These are phyloP conservation scores for Malus domestica DNA, from an alignment of 306 rosid genomes.

Conservation along the genomic window DNA sequence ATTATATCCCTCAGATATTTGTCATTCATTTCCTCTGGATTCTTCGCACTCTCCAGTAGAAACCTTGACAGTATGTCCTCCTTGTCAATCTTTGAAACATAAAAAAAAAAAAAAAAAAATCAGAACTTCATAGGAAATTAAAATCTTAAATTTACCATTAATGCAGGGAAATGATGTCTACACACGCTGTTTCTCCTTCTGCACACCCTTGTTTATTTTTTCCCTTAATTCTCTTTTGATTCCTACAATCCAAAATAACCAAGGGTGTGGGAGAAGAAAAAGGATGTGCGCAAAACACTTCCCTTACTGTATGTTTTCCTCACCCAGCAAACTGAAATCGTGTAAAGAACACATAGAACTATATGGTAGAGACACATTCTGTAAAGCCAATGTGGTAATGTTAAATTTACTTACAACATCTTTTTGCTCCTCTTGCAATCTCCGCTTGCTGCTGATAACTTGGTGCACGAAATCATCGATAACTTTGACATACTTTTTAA, in stretches of 20 bases:
- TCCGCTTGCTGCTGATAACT: conserved; percentile 40
- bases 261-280: too few relatives aligned
- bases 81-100: conserved; percentile 36
- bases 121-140: not conserved
- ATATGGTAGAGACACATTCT: too few relatives aligned
- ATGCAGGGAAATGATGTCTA: too few relatives aligned
- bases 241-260: too few relatives aligned
- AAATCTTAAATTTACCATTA: too few relatives aligned
- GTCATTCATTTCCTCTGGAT: conserved; percentile 51
- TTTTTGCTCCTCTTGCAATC: conserved; percentile 19
- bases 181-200: too few relatives aligned
- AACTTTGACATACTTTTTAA: conserved; percentile 38
- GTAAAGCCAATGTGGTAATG: not conserved
- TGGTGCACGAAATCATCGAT: conserved; percentile 42
- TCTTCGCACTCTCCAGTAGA: conserved; percentile 57
- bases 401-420: conserved; percentile 35
- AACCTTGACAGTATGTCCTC: conserved; percentile 83
- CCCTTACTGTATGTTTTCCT: too few relatives aligned
- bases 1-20: conserved; percentile 57
- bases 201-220: too few relatives aligned
- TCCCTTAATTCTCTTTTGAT: too few relatives aligned
- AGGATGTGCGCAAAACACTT: too few relatives aligned
- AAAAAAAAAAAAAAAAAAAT: not conserved
- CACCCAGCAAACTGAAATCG: not conserved
- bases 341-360: not conserved